Conservation (phyloP, 208 protist genomes). For the Naegleria lovaniensis region DNA sequence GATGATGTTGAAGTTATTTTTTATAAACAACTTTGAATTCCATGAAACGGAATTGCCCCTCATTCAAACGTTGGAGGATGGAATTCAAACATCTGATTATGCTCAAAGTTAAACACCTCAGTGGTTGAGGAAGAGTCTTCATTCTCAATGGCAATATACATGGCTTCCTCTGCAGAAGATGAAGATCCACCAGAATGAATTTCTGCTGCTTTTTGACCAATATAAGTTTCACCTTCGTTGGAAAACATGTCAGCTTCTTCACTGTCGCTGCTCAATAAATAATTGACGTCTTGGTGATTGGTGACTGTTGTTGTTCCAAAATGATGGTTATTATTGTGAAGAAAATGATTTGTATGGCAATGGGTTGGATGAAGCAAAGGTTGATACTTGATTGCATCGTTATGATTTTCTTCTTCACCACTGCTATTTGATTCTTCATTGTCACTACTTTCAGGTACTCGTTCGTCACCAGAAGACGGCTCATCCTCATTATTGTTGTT, state of each 20-base stretch:
- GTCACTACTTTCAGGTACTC: too few relatives aligned
- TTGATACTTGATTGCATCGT: background rate
- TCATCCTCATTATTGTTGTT: too few relatives aligned
- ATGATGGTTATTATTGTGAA: too few relatives aligned
- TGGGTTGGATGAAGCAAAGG: background rate
- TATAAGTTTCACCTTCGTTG: background rate
- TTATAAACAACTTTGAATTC: too few relatives aligned
- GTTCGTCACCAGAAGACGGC: too few relatives aligned
- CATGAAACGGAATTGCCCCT: too few relatives aligned
- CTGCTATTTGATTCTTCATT: background rate
- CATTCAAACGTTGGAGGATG: background rate
- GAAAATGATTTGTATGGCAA: too few relatives aligned
- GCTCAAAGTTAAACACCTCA: background rate
- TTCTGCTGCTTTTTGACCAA: background rate
- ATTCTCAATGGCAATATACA: background rate
- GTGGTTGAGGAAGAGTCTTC: background rate
- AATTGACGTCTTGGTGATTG: background rate
- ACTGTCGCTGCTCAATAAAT: background rate
- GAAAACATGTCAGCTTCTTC: background rate
- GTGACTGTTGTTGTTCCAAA: background rate
- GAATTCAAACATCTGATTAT: background rate
- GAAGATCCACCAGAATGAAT: background rate
- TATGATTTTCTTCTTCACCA: background rate
- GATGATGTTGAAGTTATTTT: too few relatives aligned
- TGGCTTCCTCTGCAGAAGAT: background rate